These are phyloP conservation scores for Adansonia madagascariensis DNA, from an alignment of 441 rosid species.

Conservation along the genomic window DNA sequence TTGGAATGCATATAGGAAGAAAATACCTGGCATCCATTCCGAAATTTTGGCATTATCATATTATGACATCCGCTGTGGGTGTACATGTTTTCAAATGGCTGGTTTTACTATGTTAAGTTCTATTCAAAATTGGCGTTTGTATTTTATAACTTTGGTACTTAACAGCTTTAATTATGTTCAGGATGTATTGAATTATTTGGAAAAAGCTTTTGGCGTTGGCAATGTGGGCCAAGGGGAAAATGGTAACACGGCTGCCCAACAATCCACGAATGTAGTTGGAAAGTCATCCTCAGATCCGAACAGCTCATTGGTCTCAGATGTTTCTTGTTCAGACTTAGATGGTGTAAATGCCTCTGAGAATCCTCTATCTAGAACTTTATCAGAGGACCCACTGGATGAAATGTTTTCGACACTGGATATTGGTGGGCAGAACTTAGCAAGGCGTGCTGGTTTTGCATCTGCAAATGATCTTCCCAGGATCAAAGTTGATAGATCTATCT, in stretches of 20 bases:
- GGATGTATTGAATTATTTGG: slow-evolving; percentile 80
- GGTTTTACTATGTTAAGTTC: neutral
- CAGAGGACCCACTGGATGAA: slow-evolving; percentile 85
- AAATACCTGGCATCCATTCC: slow-evolving; percentile 3
- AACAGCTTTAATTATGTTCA: slow-evolving; percentile 37
- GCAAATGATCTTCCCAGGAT: slow-evolving; percentile 62
- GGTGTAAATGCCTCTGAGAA: slow-evolving; percentile 60
- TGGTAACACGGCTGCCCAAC: slow-evolving; percentile 61
- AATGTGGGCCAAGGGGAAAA: slow-evolving; percentile 66
- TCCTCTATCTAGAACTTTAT: slow-evolving; percentile 69
- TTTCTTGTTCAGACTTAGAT: slow-evolving; percentile 60
- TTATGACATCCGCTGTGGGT: slow-evolving; percentile 1
- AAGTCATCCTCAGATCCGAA: slow-evolving; percentile 62
- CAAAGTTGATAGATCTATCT: slow-evolving; percentile 54
- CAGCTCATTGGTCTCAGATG: slow-evolving; percentile 59
- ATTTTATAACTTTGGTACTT: slow-evolving; percentile 9
- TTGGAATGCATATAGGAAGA: neutral
- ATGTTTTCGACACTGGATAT: slow-evolving; percentile 62
- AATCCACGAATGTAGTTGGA: slow-evolving; percentile 58
- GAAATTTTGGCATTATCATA: slow-evolving; percentile 8
- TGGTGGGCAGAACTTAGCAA: slow-evolving; percentile 64
- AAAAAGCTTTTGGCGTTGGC: slow-evolving; percentile 69
- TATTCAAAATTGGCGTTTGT: neutral
- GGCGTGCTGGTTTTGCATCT: slow-evolving; percentile 57
- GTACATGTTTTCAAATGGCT: neutral